Evolutionary conservation across 2,329 filamentous ascomycete species (phyloP).

Genomic region (Ophiostoma fasciatum): DNA sequence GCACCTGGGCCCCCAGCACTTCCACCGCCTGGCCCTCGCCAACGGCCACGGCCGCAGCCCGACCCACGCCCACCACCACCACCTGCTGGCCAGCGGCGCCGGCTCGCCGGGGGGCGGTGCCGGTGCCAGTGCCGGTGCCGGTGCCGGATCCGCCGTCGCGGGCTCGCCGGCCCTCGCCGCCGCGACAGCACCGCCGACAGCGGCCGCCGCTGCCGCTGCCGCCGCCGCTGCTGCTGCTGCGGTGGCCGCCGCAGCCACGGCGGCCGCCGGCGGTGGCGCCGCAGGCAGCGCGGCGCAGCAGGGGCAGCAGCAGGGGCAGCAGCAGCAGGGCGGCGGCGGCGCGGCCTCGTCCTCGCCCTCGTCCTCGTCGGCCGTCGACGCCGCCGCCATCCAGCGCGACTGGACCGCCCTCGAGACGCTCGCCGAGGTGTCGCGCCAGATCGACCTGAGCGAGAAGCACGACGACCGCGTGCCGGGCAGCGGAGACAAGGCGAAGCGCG

Average conservation of each 20-base stretch:
- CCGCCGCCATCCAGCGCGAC: conserved; percentile 30
- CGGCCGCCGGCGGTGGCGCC: conserved; percentile 9
- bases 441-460: conserved; percentile 50
- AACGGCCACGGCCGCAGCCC: conserved; percentile 11
- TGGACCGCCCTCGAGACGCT: conserved; percentile 77
- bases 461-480: conserved; percentile 34
- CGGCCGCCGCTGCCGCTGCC: not conserved
- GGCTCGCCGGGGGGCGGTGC: too few species aligned
- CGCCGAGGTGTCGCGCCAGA: conserved; percentile 73
- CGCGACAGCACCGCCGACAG: not conserved
- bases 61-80: conserved; percentile 13
- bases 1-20: conserved; percentile 2
- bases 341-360: conserved; percentile 4
- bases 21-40: conserved; percentile 6
- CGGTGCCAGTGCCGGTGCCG: not conserved
- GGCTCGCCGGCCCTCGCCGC: too few species aligned
- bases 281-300: conserved; percentile 10
- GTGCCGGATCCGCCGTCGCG: too few species aligned
- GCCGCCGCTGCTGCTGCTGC: conserved; percentile 1
- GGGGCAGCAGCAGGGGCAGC: conserved; percentile 6
- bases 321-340: too few species aligned
- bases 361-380: conserved; percentile 15
- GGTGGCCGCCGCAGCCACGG: conserved; percentile 1
- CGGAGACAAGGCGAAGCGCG: conserved; percentile 24
- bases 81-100: conserved; percentile 3